Evolutionary conservation across 2,329 filamentous ascomycete genomes (phyloP), one percentile per base, ranked within the genome.

Genomic region (Beauveria sp.): DNA sequence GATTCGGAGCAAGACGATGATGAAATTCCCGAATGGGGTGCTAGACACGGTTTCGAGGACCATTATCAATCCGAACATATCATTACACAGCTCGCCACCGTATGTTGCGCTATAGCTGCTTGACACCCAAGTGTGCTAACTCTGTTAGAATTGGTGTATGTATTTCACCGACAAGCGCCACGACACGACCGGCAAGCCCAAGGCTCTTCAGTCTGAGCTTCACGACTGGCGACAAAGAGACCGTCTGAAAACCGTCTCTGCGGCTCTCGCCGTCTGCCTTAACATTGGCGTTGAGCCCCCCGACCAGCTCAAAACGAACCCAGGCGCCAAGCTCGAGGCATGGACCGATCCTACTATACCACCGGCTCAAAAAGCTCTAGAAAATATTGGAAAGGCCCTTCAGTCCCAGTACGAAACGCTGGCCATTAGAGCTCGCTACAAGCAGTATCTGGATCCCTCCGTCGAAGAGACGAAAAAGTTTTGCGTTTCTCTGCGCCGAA

Each of bases 181-280:
- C 75, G 94, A 97, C 72, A 94, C 91, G 24, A 93, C 91, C 41
- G 94, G 92, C 24, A 91, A 92, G 66, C 91, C 92, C 18, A 91
- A 92, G 71, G 82, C 85, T 57, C 82, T 80, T 20, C 73, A 77
- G 28, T 84, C 84, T 66, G 80, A 85, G 64, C 77, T 96, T 6
- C 90, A 96, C 71, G 94, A 97, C 72, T 99, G 94, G 94, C 89
- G 94, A 62, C 97, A 97, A 90, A 88, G 92, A 67, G 94, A 99
- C 73, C 85, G 94, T 16, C 80, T 97, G 64, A 99, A 99, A 79
- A 99, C 94, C 0, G 92, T 99, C 6, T 97, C 92, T 20, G 94
- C 94, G 24, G 91, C 96, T 37, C 84, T 99, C 43, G 92, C 92
- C 0, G 88, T 99, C 54, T 99, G 94, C 73, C 80, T 99, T 62